phyloP scores from a whole-genome alignment of 1,284 basidiomycete genomes.

The Xerocomus tenax region DNA sequence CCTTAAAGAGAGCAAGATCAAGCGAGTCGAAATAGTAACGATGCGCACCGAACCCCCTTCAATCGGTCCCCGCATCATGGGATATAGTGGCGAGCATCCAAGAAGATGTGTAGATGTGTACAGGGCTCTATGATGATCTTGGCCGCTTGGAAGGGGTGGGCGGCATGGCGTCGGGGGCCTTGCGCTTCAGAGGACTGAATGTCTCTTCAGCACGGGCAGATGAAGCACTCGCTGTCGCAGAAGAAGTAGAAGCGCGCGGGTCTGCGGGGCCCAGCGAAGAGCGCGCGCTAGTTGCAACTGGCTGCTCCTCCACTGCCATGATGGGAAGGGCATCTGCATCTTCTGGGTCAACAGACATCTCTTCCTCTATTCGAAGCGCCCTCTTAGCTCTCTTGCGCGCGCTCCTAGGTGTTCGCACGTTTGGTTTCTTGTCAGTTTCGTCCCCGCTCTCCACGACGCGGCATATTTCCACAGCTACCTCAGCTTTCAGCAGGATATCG shows the following conservation, averaged over 20 bases:
- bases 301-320: conserved; percentile 1
- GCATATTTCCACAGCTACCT: conserved; percentile 27
- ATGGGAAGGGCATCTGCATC: conserved; percentile 25
- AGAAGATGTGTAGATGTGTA: not conserved
- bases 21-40: not conserved
- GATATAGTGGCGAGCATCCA: too few relatives aligned
- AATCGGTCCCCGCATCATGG: too few relatives aligned
- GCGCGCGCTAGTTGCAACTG: not conserved
- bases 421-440: conserved; percentile 19
- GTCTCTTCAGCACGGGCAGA: not conserved
- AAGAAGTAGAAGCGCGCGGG: not conserved
- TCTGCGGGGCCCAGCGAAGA: not conserved
- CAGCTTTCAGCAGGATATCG: conserved; percentile 27
- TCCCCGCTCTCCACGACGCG: conserved; percentile 19
- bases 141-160: conserved; percentile 20
- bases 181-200: conserved; percentile 21
- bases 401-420: conserved; percentile 17
- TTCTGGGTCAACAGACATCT: conserved; percentile 7
- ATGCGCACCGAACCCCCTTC: not conserved
- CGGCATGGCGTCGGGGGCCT: not conserved
- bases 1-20: not conserved
- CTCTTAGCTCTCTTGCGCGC: conserved; percentile 14
- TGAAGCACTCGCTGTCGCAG: not conserved
- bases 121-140: conserved; percentile 12
- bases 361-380: conserved; percentile 5